Evolutionary conservation across 2,329 filamentous ascomycete species (phyloP).

Genomic region (Bipolaris oryzae): DNA sequence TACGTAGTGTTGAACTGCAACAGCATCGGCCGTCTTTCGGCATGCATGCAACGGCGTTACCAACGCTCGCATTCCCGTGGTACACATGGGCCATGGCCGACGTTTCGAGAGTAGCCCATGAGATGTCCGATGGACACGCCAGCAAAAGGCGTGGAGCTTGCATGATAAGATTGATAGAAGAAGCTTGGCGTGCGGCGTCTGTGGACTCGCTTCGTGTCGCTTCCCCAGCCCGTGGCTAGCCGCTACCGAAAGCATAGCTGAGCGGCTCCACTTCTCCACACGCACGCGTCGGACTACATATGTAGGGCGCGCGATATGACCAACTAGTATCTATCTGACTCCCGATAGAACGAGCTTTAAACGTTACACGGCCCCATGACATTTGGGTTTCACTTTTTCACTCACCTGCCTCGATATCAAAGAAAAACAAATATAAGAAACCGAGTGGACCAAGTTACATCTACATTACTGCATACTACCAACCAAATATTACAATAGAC

Average conservation of each 20-base stretch:
- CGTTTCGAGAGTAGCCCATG: not conserved
- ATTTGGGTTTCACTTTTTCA: not conserved
- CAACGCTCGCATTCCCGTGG: not conserved
- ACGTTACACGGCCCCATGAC: not conserved
- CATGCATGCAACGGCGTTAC: not conserved
- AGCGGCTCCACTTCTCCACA: constrained; percentile 25
- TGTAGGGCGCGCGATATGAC: constrained; percentile 29
- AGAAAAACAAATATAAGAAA: not conserved
- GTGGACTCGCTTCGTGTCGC: constrained; percentile 27
- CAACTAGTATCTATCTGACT: constrained; percentile 1
- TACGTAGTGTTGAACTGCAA: constrained; percentile 25
- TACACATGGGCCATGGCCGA: not conserved
- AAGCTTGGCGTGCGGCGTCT: constrained; percentile 13
- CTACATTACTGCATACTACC: not conserved
- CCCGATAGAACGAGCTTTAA: constrained; percentile 5
- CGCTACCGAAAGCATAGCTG: constrained; percentile 31
- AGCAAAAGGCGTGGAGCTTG: constrained; percentile 20
- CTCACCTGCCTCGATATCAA: not conserved
- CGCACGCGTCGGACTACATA: constrained; percentile 26
- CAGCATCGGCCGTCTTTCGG: not conserved
- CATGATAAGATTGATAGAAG: constrained; percentile 2
- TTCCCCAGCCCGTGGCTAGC: constrained; percentile 43
- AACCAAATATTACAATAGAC: not conserved
- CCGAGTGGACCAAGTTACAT: not conserved
- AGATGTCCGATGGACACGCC: not conserved